Evolutionary conservation across 148 eudicot genomes (phyloP).

Genomic region (Dysphania ambrosioides): DNA sequence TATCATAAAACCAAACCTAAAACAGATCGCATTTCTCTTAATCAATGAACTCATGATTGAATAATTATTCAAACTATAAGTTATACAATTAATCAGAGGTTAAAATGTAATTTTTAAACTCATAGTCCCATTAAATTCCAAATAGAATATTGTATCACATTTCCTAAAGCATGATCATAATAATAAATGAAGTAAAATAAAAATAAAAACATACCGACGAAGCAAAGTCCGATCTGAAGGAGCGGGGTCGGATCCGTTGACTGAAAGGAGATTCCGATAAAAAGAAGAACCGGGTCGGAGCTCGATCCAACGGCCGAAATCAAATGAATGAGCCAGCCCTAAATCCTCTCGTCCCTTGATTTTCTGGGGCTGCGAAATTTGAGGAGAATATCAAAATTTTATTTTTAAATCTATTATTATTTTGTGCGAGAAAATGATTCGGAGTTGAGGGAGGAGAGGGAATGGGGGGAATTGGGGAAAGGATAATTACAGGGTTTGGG

Average conservation of each 20-base stretch:
- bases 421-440: no score
- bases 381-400: not conserved
- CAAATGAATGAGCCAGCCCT: not conserved
- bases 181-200: not conserved
- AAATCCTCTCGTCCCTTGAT: slow-evolving; percentile 4
- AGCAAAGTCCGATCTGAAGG: slow-evolving; percentile 15
- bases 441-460: no score
- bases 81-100: not conserved
- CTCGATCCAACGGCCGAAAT: slow-evolving; percentile 16
- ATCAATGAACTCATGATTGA: not conserved
- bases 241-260: slow-evolving; percentile 29
- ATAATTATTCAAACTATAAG: not conserved
- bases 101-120: not conserved
- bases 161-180: not conserved
- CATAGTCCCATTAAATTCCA: not conserved
- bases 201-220: not conserved
- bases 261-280: not conserved
- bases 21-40: no score
- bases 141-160: not conserved
- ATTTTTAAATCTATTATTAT: no score
- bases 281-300: slow-evolving; percentile 11
- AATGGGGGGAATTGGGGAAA: no score
- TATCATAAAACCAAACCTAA: no score
- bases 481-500: no score
- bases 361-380: slow-evolving; percentile 14